Conservation (phyloP, 805 yeast genomes). For the Sungouiozyma intestinalis region DNA sequence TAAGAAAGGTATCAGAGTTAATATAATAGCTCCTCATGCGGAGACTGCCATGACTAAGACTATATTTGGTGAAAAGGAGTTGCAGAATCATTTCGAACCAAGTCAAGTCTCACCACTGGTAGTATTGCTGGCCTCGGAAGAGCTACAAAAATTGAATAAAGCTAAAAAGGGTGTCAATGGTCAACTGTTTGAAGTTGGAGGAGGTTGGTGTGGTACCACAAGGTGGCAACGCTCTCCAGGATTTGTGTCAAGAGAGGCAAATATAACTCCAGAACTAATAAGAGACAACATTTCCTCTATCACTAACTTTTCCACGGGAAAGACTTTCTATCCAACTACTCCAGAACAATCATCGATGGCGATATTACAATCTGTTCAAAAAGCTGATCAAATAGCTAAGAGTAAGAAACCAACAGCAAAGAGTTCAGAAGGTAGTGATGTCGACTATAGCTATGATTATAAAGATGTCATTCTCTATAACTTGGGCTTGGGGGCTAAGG, state of each 20-base stretch:
- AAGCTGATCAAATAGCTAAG: constrained; percentile 19
- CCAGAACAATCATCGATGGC: constrained; percentile 75
- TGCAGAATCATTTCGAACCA: constrained; percentile 67
- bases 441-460: constrained; percentile 45
- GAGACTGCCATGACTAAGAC: constrained; percentile 96
- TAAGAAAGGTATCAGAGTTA: constrained; percentile 61
- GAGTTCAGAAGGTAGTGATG: constrained; percentile 7
- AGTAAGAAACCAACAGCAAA: neutral
- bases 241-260: constrained; percentile 41
- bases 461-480: constrained; percentile 76
- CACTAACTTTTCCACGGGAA: constrained; percentile 48
- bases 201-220: constrained; percentile 92
- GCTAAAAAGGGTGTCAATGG: constrained; percentile 48
- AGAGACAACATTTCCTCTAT: constrained; percentile 57
- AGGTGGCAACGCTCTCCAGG: constrained; percentile 94
- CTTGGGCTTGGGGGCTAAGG: constrained; percentile 77
- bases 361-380: constrained; percentile 52
- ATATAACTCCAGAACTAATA: constrained; percentile 56
- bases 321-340: constrained; percentile 39
- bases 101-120: constrained; percentile 85
- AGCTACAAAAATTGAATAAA: constrained; percentile 34
- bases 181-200: constrained; percentile 83
- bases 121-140: constrained; percentile 67
- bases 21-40: constrained; percentile 92
- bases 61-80: constrained; percentile 68